These are phyloP conservation scores for Saccharomyces hybrid DNA, from an alignment of 1,139 yeast genomes.

Conservation along the genomic window DNA sequence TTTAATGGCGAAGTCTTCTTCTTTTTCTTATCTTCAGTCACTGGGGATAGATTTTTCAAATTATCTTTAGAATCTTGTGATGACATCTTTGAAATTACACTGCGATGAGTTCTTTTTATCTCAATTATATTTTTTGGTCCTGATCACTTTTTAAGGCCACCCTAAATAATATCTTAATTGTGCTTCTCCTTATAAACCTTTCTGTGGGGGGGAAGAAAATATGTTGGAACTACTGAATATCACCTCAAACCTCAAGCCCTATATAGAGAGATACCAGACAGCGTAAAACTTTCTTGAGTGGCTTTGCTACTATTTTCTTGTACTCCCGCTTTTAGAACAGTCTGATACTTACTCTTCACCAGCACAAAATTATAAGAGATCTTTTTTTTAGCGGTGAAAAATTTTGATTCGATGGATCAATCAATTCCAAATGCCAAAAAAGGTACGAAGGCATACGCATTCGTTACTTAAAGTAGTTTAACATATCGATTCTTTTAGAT, in stretches of 20 bases:
- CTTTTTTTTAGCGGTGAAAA: neutral
- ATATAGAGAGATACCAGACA: no score
- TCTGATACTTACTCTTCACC: neutral
- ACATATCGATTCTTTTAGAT: no score
- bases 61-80: neutral
- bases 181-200: no score
- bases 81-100: neutral
- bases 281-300: no score
- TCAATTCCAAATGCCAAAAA: neutral
- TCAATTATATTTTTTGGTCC: neutral
- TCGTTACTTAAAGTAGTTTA: no score
- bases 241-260: no score
- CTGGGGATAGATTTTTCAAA: neutral
- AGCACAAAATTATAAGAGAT: neutral
- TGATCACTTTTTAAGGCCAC: neutral
- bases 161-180: no score
- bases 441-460: neutral
- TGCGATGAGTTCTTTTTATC: neutral
- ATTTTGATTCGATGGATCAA: neutral
- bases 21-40: constrained; percentile 9
- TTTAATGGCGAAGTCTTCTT: constrained; percentile 38
- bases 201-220: no score
- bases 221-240: no score
- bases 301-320: no score
- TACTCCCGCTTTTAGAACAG: no score